phyloP scores from a whole-genome alignment of 2,329 filamentous ascomycete species.

The Aspergillus caelatus region DNA sequence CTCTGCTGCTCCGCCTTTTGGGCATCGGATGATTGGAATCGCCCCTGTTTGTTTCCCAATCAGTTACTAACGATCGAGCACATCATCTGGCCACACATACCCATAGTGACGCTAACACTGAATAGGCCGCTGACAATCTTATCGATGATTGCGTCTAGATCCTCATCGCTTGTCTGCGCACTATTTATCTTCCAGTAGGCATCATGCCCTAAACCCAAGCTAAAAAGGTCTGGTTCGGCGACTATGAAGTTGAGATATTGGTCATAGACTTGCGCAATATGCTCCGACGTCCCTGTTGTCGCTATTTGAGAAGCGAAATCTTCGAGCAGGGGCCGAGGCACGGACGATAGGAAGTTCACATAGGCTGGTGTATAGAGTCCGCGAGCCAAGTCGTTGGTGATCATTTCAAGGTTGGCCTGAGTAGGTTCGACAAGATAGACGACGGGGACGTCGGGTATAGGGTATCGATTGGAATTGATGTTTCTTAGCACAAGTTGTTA shows the following conservation, averaged over 20 bases:
- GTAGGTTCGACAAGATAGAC: conserved; percentile 96
- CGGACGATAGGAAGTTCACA: conserved; percentile 94
- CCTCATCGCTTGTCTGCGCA: conserved; percentile 83
- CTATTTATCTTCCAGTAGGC: conserved; percentile 98
- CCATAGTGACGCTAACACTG: conserved; percentile 98
- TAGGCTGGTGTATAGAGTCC: conserved; percentile 92
- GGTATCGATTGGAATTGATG: conserved; percentile 77
- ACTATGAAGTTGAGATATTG: conserved; percentile 98
- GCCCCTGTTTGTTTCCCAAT: conserved; percentile 59
- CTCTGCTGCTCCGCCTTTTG: conserved; percentile 89
- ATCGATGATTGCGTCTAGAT: conserved; percentile 84
- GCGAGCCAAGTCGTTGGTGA: conserved; percentile 82
- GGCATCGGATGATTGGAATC: conserved; percentile 93
- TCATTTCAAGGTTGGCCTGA: conserved; percentile 74
- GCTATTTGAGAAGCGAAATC: conserved; percentile 92
- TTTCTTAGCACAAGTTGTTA: conserved; percentile 58
- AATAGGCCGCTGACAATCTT: conserved; percentile 95
- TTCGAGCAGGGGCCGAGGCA: conserved; percentile 86
- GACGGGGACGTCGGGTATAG: conserved; percentile 94
- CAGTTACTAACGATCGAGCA: background rate
- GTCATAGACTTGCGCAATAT: conserved; percentile 90
- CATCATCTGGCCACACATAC: conserved; percentile 51
- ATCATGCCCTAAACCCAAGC: conserved; percentile 87
- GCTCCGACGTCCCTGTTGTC: conserved; percentile 79
- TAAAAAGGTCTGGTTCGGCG: conserved; percentile 92